Conservation (phyloP, 179 eudicot species). For the Camellia oleifera region DNA sequence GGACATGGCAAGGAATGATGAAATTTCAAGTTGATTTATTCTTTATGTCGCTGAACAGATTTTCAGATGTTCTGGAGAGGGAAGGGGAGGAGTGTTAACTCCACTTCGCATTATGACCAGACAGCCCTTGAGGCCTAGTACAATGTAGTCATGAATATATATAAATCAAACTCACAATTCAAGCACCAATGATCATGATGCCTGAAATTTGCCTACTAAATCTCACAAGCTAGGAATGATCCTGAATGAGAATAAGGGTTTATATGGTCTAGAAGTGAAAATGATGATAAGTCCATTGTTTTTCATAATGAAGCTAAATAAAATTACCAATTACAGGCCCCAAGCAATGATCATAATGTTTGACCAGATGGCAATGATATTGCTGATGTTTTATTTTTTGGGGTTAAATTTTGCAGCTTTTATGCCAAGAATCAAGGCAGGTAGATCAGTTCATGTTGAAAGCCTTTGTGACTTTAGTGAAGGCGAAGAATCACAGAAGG, state of each 20-base stretch:
- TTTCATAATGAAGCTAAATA: no score
- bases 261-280: not conserved
- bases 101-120: no score
- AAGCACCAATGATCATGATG: not conserved
- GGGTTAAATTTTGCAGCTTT: conserved; percentile 50
- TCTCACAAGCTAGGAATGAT: not conserved
- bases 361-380: not conserved
- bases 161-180: conserved; percentile 11
- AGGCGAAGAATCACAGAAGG: conserved; percentile 47
- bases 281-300: no score
- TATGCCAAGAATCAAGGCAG: conserved; percentile 73
- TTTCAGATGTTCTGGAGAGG: no score
- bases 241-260: not conserved
- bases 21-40: not conserved
- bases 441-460: conserved; percentile 56
- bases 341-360: not conserved
- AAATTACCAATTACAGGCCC: no score
- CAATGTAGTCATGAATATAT: not conserved
- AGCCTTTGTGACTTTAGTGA: conserved; percentile 68
- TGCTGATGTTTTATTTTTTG: conserved; percentile 14
- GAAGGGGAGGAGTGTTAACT: no score
- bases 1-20: not conserved
- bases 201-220: not conserved
- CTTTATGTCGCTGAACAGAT: no score
- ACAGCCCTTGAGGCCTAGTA: no score